Evolutionary conservation across 2,329 filamentous ascomycete species (phyloP).

Genomic region (Alternaria postmessia): DNA sequence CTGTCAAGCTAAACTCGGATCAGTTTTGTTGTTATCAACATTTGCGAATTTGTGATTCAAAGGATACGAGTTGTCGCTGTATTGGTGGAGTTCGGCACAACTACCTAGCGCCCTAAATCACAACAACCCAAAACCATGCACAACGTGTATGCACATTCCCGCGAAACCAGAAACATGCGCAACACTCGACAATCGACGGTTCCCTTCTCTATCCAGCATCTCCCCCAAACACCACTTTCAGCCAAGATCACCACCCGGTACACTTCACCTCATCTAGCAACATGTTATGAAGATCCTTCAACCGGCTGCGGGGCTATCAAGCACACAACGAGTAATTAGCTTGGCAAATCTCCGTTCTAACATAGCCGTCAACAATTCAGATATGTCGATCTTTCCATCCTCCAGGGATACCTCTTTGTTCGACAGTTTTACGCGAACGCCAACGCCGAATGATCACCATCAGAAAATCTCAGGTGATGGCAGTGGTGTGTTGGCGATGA

Average conservation of each 20-base stretch:
- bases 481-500: constrained; percentile 1
- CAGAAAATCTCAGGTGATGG: background rate
- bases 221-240: background rate
- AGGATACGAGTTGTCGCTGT: background rate
- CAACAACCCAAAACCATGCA: constrained; percentile 2
- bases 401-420: background rate
- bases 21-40: background rate
- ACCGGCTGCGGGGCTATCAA: constrained; percentile 1
- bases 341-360: background rate
- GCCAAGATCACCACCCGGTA: constrained; percentile 2
- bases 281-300: background rate
- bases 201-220: background rate
- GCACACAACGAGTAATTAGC: background rate
- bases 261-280: background rate
- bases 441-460: constrained; percentile 2
- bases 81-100: background rate
- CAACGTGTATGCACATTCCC: constrained; percentile 1
- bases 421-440: background rate
- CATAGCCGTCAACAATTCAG: background rate
- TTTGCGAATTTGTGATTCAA: background rate
- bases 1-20: background rate
- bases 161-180: constrained; percentile 1
- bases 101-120: background rate
- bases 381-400: background rate
- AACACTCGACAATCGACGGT: background rate